Evolutionary conservation across 345 rosid genomes (phyloP), one percentile per base, ranked within the genome.

Genomic region (Erodium maritimum): DNA sequence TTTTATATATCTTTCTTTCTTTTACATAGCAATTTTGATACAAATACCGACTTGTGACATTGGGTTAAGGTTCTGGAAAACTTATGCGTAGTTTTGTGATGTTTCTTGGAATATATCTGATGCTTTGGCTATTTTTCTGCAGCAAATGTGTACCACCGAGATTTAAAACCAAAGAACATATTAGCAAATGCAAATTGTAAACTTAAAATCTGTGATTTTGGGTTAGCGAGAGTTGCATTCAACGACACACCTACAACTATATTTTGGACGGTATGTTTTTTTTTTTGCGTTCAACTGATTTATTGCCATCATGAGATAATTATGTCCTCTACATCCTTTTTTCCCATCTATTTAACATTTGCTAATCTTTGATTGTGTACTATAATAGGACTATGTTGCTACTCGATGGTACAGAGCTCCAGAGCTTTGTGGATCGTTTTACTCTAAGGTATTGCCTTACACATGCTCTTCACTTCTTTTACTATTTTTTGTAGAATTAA

Each of bases 61-160:
- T n/a, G n/a, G n/a, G n/a, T n/a, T n/a, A n/a, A n/a, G n/a, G n/a
- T n/a, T n/a, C n/a, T n/a, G n/a, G n/a, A n/a, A n/a, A n/a, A n/a
- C n/a, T n/a, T n/a, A n/a, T n/a, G n/a, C n/a, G n/a, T n/a, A 5
- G 37, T 4, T 29, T 29, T 29, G 37, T 29, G 37, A 29, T 11
- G 9, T 29, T 29, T 6, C 37, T 5, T 29, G 19, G n/a, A 19
- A 5, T 13, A 5, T 37, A 65, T 64, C 34, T 67, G 45, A 71
- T 67, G n/a, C 23, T 66, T 67, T 29, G 50, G 65, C 50, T 64
- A 23, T 56, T 61, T 80, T 65, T 58, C 52, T 83, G 84, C 88
- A 91, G 96, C 98, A 22, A 91, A 84, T 23, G 97, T 88, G 58
- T 91, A 54, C 57, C 57, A 54, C 19, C 57, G 57, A 20, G 57